Evolutionary conservation across 148 eudicot species (phyloP), one percentile per base, ranked within the genome.

Genomic region (Silene uniflora): DNA sequence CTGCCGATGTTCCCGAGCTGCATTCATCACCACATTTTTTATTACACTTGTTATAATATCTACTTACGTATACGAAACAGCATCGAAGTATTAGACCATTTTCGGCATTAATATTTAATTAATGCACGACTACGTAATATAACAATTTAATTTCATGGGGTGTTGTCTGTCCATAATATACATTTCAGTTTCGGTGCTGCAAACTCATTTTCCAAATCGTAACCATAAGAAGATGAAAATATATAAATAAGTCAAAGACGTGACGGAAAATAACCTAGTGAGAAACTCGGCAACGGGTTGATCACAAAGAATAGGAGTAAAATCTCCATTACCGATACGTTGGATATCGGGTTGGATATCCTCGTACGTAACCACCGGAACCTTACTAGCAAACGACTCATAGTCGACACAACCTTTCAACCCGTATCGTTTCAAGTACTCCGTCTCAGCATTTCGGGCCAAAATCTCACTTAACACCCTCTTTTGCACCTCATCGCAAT

Each of bases 1-100:
- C 93, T 4, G 84, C 93, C 0, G 93, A 89, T 5, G 93, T 89
- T 75, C 93, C 93, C 3, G 88, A 85, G 68, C 88, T 85, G 81
- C 75, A 73, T 59, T 46, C 35, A 11, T 23, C 32, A 3, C 8
- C 27, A 49, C 12, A 49, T 49, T 49, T 49, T 47, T 10, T 7
- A 10, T 47, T 47, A 47, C 2, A 47, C 29, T 2, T 32, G 35
- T 32, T 32, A 32, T 32, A 32, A 32, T 32, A 32, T 32, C 3
- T 3, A 32, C 3, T 32, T 32, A 32, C 35, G 35, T 32, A 32
- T 32, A 32, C 35, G 35, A 32, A 32, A 32, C 5, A 32, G 35
- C 5, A 32, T 32, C 35, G 35, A 32, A 32, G 35, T 39, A 39
- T 39, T 39, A 39, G 44, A 39, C 44, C 44, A 39, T 7, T 39